A percentile compares a stretch with the other conserved stretches of the same genome.
Conservation (phyloP, 352 stramenopile species). For the Phytophthora capsici region DNA sequence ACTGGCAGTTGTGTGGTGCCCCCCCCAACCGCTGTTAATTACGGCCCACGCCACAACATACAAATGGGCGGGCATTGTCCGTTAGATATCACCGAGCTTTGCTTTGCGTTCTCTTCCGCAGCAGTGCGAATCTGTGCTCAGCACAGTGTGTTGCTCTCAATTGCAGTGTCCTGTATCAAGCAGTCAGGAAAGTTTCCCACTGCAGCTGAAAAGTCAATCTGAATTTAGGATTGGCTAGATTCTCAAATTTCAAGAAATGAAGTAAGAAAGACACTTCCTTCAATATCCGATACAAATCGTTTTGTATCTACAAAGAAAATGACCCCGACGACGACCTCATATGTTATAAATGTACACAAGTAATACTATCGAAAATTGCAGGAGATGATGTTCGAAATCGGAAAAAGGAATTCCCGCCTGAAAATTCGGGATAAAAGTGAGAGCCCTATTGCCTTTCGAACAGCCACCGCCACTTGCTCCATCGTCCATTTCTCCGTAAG, state of each 20-base stretch:
- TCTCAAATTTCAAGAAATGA: background rate
- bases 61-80: no score
- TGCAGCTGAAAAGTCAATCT: background rate
- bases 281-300: background rate
- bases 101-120: no score
- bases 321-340: background rate
- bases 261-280: background rate
- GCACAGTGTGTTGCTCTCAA: background rate
- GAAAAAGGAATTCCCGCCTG: background rate
- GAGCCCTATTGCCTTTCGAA: no score
- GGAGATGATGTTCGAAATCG: slow-evolving; percentile 1
- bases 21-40: no score
- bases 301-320: background rate
- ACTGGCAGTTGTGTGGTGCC: no score
- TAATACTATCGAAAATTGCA: background rate
- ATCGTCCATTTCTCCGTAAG: no score
- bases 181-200: background rate
- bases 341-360: background rate
- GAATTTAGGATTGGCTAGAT: background rate
- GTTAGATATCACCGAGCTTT: no score
- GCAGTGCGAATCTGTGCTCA: no score
- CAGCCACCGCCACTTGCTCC: slow-evolving; percentile 22
- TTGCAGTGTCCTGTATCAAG: background rate
- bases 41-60: no score
- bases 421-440: slow-evolving; percentile 26